These are phyloP conservation scores for Mycena epipterygia DNA, from an alignment of 768 basidiomycete genomes.

Conservation along the genomic window DNA sequence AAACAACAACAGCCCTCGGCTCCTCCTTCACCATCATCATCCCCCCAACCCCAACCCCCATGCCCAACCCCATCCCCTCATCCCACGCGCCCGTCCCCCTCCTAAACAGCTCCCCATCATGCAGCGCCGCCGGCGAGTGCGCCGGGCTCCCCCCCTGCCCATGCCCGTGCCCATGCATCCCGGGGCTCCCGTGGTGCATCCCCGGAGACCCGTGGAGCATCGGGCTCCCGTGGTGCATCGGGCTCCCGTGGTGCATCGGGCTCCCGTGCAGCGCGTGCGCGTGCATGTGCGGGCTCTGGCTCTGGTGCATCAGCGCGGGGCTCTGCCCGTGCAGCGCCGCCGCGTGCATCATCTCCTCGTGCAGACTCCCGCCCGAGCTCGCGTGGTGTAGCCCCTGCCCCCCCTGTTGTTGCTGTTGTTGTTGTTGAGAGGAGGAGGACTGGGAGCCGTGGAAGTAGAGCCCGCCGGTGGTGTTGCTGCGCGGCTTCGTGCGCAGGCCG, in stretches of 20 bases:
- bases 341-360: no score
- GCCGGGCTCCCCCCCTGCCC: no score
- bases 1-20: conserved; percentile 29
- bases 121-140: no score
- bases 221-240: not conserved
- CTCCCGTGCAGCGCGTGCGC: no score
- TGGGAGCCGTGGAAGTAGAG: not conserved
- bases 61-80: conserved; percentile 1
- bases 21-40: conserved; percentile 35
- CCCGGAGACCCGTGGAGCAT: not conserved
- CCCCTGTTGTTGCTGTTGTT: not conserved
- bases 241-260: not conserved
- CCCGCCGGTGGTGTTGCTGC: conserved; percentile 35
- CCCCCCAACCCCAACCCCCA: not conserved
- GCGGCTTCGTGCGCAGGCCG: conserved; percentile 33
- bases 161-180: not conserved
- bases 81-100: conserved; percentile 22
- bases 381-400: conserved; percentile 13
- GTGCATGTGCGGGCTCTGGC: no score
- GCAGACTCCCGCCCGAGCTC: not conserved
- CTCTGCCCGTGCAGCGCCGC: no score
- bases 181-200: not conserved
- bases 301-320: no score
- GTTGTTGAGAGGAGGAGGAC: not conserved
- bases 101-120: conserved; percentile 23